Conservation (phyloP, 305 asterid species). For the Striga hermonthica region DNA sequence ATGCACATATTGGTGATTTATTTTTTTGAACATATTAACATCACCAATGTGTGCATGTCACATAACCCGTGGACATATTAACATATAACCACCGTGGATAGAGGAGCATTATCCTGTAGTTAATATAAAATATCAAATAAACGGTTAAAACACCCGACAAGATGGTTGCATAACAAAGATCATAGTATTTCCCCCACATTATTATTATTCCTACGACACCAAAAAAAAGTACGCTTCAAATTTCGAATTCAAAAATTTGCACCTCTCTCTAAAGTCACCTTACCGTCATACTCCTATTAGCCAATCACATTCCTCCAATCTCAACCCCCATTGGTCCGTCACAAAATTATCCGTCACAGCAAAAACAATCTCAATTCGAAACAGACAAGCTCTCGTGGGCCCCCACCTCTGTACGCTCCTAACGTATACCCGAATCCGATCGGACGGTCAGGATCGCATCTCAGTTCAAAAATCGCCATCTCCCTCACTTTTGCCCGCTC, state of each 20-base stretch:
- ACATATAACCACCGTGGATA: no score
- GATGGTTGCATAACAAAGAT: no score
- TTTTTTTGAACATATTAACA: no score
- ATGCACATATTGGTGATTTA: no score
- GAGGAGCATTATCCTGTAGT: no score
- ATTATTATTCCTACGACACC: no score
- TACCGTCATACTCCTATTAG: constrained; percentile 25
- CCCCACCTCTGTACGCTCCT: constrained; percentile 64
- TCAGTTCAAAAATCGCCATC: constrained; percentile 42
- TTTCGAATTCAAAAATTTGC: constrained; percentile 55
- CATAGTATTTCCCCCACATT: no score
- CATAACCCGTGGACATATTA: no score
- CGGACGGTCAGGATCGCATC: constrained; percentile 54
- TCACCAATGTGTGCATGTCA: no score
- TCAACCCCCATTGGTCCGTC: constrained; percentile 31
- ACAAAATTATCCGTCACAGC: constrained; percentile 14
- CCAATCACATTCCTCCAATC: neutral
- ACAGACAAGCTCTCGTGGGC: constrained; percentile 39
- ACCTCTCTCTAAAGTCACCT: constrained; percentile 28
- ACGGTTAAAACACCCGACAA: no score
- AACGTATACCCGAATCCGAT: constrained; percentile 53
- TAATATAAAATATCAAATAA: no score
- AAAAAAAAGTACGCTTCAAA: constrained; percentile 26
- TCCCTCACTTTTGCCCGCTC: constrained; percentile 39
- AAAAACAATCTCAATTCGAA: constrained; percentile 29